Percentiles rank a stretch among this genome's conserved stretches.
Evolutionary conservation across 495 filamentous ascomycete species (phyloP).

Genomic region (Daldinia loculata): DNA sequence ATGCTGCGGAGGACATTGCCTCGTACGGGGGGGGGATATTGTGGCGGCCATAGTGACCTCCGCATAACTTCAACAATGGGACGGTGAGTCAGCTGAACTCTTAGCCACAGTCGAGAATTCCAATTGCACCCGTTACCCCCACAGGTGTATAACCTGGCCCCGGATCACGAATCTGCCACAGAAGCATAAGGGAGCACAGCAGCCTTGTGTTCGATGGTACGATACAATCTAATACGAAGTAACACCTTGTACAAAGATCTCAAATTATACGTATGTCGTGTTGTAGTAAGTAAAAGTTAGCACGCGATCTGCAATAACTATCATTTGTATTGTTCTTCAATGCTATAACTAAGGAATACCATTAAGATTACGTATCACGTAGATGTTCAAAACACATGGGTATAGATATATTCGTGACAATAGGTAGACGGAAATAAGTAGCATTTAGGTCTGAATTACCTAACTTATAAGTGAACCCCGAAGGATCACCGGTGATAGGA

Average conservation of each 20-base stretch:
- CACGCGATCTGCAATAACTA: neutral
- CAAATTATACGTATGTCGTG: neutral
- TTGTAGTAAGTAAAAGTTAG: neutral
- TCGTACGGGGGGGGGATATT: conserved; percentile 28
- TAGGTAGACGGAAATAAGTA: neutral
- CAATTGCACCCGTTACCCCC: conserved; percentile 14
- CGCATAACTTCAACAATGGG: conserved; percentile 29
- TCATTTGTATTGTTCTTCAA: neutral
- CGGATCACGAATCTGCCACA: conserved; percentile 17
- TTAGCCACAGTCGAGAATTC: conserved; percentile 33
- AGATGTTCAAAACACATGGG: conserved; percentile 13
- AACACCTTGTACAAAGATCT: conserved; percentile 17
- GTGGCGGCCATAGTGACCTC: conserved; percentile 34
- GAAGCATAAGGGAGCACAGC: conserved; percentile 20
- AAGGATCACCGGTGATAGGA: conserved; percentile 20
- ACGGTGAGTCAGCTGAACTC: conserved; percentile 33
- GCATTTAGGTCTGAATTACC: no score
- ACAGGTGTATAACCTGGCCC: conserved; percentile 14
- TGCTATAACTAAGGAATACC: neutral
- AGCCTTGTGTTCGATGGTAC: conserved; percentile 20
- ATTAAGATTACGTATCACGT: neutral
- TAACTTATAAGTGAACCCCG: neutral
- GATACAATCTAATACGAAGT: conserved; percentile 31
- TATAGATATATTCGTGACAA: neutral
- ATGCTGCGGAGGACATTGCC: conserved; percentile 28